Conservation (phyloP, 208 protist species). For the Leptomonas pyrrhocoris region DNA sequence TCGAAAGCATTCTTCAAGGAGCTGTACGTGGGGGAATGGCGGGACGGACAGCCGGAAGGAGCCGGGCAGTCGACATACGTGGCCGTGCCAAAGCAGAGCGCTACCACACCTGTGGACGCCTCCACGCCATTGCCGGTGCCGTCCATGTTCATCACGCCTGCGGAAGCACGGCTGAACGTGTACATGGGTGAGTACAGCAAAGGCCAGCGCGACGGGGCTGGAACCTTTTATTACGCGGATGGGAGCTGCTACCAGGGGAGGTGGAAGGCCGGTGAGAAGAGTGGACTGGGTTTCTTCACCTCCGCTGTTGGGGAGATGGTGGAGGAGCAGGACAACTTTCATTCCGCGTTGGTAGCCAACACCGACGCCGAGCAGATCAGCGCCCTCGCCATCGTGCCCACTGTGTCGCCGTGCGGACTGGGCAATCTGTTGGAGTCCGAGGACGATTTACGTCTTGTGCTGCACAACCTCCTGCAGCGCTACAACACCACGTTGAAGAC, state of each 20-base stretch:
- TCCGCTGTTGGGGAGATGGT: slow-evolving; percentile 53
- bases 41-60: slow-evolving; percentile 62
- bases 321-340: background rate
- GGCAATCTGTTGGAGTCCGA: slow-evolving; percentile 43
- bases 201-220: slow-evolving; percentile 72
- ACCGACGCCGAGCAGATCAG: slow-evolving; percentile 29
- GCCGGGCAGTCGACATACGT: slow-evolving; percentile 76
- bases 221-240: slow-evolving; percentile 88
- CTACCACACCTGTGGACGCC: background rate
- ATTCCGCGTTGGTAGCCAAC: background rate
- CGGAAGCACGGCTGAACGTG: slow-evolving; percentile 63
- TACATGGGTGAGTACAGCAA: slow-evolving; percentile 67
- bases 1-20: slow-evolving; percentile 47
- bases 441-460: slow-evolving; percentile 14
- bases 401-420: slow-evolving; percentile 21
- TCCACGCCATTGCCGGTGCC: slow-evolving; percentile 16
- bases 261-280: slow-evolving; percentile 68
- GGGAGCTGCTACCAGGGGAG: slow-evolving; percentile 84
- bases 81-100: slow-evolving; percentile 13
- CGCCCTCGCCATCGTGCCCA: slow-evolving; percentile 22
- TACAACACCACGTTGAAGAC: slow-evolving; percentile 73
- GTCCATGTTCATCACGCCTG: slow-evolving; percentile 45
- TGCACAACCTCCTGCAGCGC: slow-evolving; percentile 58
- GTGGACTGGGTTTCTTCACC: slow-evolving; percentile 63
- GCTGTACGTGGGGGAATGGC: slow-evolving; percentile 84